A percentile compares a stretch with the other conserved stretches of the same genome.
Conservation (phyloP, 768 basidiomycete species). For the Hericium rajendrae region DNA sequence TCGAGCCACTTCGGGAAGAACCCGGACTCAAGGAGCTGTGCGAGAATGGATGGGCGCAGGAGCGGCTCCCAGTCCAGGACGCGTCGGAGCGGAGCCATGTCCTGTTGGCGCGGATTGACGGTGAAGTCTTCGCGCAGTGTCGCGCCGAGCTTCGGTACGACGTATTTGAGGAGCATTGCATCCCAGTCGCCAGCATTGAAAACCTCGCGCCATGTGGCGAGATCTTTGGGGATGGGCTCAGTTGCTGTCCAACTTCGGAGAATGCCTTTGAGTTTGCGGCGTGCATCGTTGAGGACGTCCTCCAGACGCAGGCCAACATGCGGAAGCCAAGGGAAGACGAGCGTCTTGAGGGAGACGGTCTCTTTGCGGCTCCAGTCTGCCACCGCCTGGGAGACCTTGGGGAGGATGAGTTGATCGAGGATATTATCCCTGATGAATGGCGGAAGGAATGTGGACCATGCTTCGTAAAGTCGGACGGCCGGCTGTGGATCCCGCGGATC, state of each 20-base stretch:
- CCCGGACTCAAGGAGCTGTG: slow-evolving; percentile 78
- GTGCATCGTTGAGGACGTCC: slow-evolving; percentile 77
- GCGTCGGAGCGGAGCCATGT: slow-evolving; percentile 70
- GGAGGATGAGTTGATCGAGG: slow-evolving; percentile 90
- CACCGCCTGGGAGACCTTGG: slow-evolving; percentile 81
- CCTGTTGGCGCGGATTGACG: slow-evolving; percentile 85
- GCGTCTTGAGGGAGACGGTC: slow-evolving; percentile 53
- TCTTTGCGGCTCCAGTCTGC: slow-evolving; percentile 71
- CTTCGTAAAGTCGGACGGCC: slow-evolving; percentile 76
- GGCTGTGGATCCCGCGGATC: slow-evolving; percentile 59
- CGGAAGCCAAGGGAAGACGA: slow-evolving; percentile 96
- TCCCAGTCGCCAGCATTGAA: slow-evolving; percentile 85
- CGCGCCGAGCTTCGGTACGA: slow-evolving; percentile 85
- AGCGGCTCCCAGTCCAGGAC: slow-evolving; percentile 72
- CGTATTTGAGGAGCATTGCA: slow-evolving; percentile 76
- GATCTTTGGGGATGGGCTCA: slow-evolving; percentile 68
- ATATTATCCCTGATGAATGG: slow-evolving; percentile 90
- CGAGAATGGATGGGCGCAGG: slow-evolving; percentile 67
- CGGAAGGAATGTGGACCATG: slow-evolving; percentile 83
- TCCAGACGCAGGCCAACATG: slow-evolving; percentile 78
- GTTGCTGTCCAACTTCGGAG: slow-evolving; percentile 65
- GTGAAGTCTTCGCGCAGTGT: slow-evolving; percentile 77
- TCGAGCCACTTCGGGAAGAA: slow-evolving; percentile 98
- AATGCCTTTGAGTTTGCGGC: slow-evolving; percentile 73
- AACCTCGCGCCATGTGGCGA: slow-evolving; percentile 69